These are phyloP conservation scores for Conticribra weissflogii DNA, from an alignment of 108 stramenopile species.

Conservation along the genomic window DNA sequence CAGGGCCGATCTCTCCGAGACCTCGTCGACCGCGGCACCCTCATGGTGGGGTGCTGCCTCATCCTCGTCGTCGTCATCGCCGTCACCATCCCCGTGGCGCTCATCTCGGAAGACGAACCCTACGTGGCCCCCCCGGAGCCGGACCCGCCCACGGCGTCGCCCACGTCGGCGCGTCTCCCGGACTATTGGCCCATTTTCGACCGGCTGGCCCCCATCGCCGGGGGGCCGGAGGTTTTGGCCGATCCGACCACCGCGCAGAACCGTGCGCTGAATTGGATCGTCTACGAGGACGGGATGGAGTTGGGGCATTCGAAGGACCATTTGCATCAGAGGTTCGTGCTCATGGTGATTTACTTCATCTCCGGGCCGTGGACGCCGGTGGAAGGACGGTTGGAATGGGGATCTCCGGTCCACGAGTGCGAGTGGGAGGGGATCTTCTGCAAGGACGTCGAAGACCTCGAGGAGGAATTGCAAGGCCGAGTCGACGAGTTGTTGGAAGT, in stretches of 20 bases:
- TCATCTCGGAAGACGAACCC: conserved; percentile 39
- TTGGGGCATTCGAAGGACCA: conserved; percentile 31
- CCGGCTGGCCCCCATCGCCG: conserved; percentile 20
- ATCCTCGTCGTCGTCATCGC: conserved; percentile 44
- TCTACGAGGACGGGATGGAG: conserved; percentile 51
- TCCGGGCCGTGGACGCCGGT: conserved; percentile 44
- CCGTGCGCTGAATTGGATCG: conserved; percentile 43
- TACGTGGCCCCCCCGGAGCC: conserved; percentile 26
- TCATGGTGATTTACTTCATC: conserved; percentile 53
- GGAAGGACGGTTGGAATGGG: conserved; percentile 48
- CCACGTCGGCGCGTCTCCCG: conserved; percentile 12
- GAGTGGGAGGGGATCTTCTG: conserved; percentile 49
- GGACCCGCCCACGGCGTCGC: conserved; percentile 16
- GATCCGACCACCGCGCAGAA: conserved; percentile 37
- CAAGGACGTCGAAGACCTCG: conserved; percentile 33
- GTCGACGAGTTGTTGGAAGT: conserved; percentile 35
- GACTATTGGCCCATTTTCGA: conserved; percentile 36
- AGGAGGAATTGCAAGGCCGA: conserved; percentile 29
- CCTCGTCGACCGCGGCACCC: conserved; percentile 27
- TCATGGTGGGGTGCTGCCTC: conserved; percentile 39
- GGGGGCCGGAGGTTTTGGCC: conserved; percentile 17
- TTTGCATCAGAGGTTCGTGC: conserved; percentile 43
- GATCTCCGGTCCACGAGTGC: conserved; percentile 45
- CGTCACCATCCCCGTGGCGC: conserved; percentile 37
- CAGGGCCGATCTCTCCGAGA: conserved; percentile 19